Evolutionary conservation across 23 red algal genomes (phyloP).

Genomic region (Gracilaria domingensis): DNA sequence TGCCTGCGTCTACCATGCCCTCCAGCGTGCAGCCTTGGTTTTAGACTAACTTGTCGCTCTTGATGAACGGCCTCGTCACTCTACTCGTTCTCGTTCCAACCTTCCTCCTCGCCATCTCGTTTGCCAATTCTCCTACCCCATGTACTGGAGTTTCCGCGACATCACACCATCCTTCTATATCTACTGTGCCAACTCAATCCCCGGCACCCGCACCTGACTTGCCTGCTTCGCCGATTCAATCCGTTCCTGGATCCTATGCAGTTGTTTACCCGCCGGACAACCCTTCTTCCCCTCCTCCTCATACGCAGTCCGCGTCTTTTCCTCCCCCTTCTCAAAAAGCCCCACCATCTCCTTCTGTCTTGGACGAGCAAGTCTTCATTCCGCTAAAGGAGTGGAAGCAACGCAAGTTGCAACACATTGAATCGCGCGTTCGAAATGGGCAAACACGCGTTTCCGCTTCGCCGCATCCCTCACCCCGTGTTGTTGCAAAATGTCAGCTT

Average conservation of each 20-base stretch:
- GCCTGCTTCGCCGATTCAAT: background rate
- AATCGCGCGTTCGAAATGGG: constrained; percentile 29
- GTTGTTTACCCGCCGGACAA: background rate
- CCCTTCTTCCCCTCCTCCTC: background rate
- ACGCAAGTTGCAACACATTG: constrained; percentile 43
- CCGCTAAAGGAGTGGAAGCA: constrained; percentile 76
- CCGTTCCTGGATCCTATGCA: background rate
- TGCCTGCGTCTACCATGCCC: background rate
- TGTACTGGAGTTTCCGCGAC: background rate
- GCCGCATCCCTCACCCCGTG: background rate
- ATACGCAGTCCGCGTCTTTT: background rate
- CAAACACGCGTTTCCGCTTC: background rate
- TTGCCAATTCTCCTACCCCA: background rate
- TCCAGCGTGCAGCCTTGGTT: background rate
- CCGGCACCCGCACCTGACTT: background rate
- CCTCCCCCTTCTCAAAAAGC: background rate
- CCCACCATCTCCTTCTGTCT: constrained; percentile 10
- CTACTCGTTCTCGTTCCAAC: constrained; percentile 1
- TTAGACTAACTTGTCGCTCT: background rate
- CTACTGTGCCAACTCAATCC: background rate
- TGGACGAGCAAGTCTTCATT: constrained; percentile 45
- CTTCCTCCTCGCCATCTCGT: constrained; percentile 14
- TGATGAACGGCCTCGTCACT: background rate
- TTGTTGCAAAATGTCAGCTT: background rate
- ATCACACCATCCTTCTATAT: background rate